Base-by-base conservation (phyloP, 2,329 filamentous ascomycete genomes). In the Exophiala sideris region DNA sequence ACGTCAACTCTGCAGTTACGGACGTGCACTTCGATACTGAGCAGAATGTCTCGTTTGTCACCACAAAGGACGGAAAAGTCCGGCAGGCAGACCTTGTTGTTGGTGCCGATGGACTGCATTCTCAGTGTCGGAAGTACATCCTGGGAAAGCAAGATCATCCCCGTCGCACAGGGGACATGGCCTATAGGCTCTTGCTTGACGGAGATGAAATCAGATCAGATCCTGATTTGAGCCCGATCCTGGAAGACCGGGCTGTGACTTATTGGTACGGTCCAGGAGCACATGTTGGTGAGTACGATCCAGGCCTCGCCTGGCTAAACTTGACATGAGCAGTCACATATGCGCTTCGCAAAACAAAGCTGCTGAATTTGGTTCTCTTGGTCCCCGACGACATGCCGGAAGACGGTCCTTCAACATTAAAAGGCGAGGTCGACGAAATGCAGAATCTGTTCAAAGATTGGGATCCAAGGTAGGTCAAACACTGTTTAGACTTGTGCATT, bases 261-360 rank as follows among this genome's bases (percentile, higher is more conserved):
- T 77, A 80, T 58, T 81, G 80, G 79, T 64, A 81, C n/a, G 79
- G 79, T 0, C 79, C 79, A 0, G 67, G 72, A 38, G 70, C 70
- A 16, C 65, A 73, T 11, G 58, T 75, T n/a, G 70, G 78, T 34
- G 76, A 77, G 73, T 32, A 14, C 6, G 8, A 9, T n/a, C 8
- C n/a, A 44, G 10, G 4, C n/a, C 20, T 32, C 41, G 7, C 21
- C 20, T 10, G 14, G 9, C 29, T 29, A 32, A 10, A 16, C 35
- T 38, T 38, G 11, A 38, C 35, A 32, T 32, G 9, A 9, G 21
- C 38, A 7, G 76, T 79, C 32, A 72, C 73, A 46, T 75, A 75
- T 2, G 75, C 75, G 1, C 73, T 70, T 1, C 64, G 76, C 5
- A 63, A 70, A 11, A 71, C 70, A 0, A 64, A 69, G 3, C 58